Conservation (phyloP, 2,329 filamentous ascomycete species). For the Penicillium sp. region DNA sequence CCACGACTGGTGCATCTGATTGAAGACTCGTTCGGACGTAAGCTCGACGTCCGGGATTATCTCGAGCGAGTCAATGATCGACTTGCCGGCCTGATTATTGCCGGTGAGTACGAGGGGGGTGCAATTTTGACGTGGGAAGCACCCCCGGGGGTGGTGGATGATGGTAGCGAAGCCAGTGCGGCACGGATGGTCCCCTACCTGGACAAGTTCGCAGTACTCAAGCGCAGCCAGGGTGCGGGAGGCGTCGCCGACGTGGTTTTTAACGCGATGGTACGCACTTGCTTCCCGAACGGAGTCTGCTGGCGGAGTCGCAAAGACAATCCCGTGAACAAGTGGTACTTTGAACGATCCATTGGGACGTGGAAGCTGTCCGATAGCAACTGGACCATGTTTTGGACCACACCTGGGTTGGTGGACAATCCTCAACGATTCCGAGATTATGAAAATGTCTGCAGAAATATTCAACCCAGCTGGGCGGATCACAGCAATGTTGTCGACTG, state of each 20-base stretch:
- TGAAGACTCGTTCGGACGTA: constrained; percentile 84
- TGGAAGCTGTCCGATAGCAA: constrained; percentile 74
- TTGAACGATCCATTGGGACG: constrained; percentile 78
- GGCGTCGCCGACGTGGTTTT: constrained; percentile 95
- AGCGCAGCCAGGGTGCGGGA: constrained; percentile 77
- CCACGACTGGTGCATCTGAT: constrained; percentile 78
- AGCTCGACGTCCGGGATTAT: constrained; percentile 78
- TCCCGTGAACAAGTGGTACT: constrained; percentile 99
- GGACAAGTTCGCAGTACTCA: constrained; percentile 94
- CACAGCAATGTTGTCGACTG: constrained; percentile 50
- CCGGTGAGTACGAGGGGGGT: constrained; percentile 92
- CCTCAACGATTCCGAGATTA: constrained; percentile 59
- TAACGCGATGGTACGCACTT: constrained; percentile 85
- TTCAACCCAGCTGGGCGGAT: constrained; percentile 47
- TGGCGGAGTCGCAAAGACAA: constrained; percentile 89
- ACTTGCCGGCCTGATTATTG: constrained; percentile 86
- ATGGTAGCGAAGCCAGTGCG: constrained; percentile 47
- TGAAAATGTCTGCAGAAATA: constrained; percentile 64
- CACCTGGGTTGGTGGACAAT: constrained; percentile 53
- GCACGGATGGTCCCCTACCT: constrained; percentile 79
- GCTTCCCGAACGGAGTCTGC: constrained; percentile 82
- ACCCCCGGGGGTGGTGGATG: constrained; percentile 55
- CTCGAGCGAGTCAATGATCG: constrained; percentile 71
- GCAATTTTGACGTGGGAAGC: constrained; percentile 93
- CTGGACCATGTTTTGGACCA: constrained; percentile 99